Evolutionary conservation across 2,329 filamentous ascomycete genomes (phyloP), one percentile per base, ranked within the genome.

Genomic region (Paraphoma sp.): DNA sequence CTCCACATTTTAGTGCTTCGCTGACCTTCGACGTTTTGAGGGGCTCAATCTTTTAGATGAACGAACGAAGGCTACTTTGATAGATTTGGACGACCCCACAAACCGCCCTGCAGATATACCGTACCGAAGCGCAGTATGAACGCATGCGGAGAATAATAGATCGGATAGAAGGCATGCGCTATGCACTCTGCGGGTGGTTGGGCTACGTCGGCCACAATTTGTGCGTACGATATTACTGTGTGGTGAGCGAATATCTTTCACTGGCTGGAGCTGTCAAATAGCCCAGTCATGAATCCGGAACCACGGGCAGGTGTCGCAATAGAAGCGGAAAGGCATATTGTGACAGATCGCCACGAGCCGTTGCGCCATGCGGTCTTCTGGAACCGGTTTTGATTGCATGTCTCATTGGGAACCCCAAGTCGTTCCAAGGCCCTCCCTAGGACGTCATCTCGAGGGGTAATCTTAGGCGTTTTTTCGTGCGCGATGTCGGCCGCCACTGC

Each of bases 41-140:
- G 46, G 46, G 28, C 48, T 53, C 54, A 56, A 72, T 47, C 69
- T 56, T 31, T 53, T 66, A 72, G 45, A 72, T 74, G 67, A 70
- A 53, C 48, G 45, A 17, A 49, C 48, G 51, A 48, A 4, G 54
- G 23, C 41, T 49, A 40, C 53, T 51, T 52, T 52, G 54, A 45
- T 45, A 48, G 63, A 62, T 62, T 58, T 63, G 55, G 59, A 47
- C 55, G 57, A 67, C 65, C 64, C 71, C 71, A 70, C 71, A 69
- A 60, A 45, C 51, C 31, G 48, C 51, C 30, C 51, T 61, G 56
- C 60, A 46, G 58, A 31, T 30, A 9, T n/a, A 36, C 48, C 57
- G 55, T 62, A 59, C 67, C 62, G 56, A 62, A 63, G 30, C 43
- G 45, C 43, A 45, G 45, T 46, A 50, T 50, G 54, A 57, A 17